Evolutionary conservation across 352 stramenopile species (phyloP).

Genomic region (Phytophthora cryptogea): DNA sequence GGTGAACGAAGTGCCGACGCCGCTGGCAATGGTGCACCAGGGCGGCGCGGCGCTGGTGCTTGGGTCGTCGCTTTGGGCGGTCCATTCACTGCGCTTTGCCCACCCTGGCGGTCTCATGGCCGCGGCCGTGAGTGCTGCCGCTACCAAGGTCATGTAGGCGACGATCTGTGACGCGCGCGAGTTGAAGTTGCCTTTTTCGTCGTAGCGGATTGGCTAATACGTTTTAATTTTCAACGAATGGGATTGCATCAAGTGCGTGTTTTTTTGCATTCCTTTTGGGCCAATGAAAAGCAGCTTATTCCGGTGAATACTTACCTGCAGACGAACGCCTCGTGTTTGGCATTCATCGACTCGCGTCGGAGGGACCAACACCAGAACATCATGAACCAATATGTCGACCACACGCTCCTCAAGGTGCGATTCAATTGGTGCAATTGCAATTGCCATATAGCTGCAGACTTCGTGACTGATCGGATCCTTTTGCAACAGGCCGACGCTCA

Average conservation of each 20-base stretch:
- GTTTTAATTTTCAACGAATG: constrained; percentile 14
- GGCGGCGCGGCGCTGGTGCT: constrained; percentile 57
- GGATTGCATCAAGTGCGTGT: constrained; percentile 7
- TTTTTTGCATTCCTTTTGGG: constrained; percentile 13
- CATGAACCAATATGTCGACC: constrained; percentile 76
- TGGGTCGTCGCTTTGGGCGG: constrained; percentile 64
- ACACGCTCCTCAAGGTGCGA: constrained; percentile 80
- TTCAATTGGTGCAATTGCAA: not conserved
- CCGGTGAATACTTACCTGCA: constrained; percentile 36
- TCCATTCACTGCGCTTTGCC: constrained; percentile 70
- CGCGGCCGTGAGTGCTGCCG: constrained; percentile 23
- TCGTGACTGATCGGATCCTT: constrained; percentile 5
- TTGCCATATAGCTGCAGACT: constrained; percentile 14
- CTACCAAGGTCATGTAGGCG: constrained; percentile 21
- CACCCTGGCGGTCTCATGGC: constrained; percentile 42
- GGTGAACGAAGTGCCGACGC: constrained; percentile 94
- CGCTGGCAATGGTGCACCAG: constrained; percentile 94
- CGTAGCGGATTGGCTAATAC: constrained; percentile 8
- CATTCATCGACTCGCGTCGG: constrained; percentile 15
- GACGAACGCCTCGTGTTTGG: constrained; percentile 9
- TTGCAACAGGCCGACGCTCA: constrained; percentile 57
- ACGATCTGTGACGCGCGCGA: constrained; percentile 24
- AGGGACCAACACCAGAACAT: not conserved
- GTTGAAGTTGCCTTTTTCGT: constrained; percentile 13
- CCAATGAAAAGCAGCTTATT: constrained; percentile 10